Evolutionary conservation across 148 eudicot genomes (phyloP).

Genomic region (Chenopodium formosanum): DNA sequence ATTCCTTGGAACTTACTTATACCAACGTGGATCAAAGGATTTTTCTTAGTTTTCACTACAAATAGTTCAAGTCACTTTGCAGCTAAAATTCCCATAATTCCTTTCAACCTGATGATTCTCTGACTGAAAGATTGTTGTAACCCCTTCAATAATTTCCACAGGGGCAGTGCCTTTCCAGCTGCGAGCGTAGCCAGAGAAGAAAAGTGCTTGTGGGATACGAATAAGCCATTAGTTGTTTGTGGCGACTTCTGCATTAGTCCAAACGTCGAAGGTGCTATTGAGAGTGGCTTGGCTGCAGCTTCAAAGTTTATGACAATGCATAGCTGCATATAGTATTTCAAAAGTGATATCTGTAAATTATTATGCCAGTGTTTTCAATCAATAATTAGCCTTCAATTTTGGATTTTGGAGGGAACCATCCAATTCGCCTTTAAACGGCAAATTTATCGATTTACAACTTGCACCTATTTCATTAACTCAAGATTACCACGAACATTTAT

Average conservation of each 20-base stretch:
- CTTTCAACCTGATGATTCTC: not conserved
- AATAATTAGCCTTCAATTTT: no score
- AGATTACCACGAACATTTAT: no score
- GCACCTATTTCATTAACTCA: no score
- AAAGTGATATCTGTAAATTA: not conserved
- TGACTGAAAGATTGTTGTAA: not conserved
- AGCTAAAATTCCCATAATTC: no score
- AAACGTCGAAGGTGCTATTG: conserved; percentile 85
- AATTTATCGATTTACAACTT: no score
- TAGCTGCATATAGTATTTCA: conserved; percentile 29
- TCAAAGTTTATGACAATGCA: conserved; percentile 48
- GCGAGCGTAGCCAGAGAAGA: conserved; percentile 62
- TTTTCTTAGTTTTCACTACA: no score
- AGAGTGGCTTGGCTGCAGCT: conserved; percentile 85
- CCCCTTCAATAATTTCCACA: conserved; percentile 23
- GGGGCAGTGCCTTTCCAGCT: conserved; percentile 96
- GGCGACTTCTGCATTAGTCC: conserved; percentile 96
- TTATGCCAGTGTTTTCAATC: not conserved
- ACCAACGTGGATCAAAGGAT: no score
- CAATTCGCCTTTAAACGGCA: no score
- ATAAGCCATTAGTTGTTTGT: conserved; percentile 63
- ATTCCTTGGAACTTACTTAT: no score
- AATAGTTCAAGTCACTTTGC: no score
- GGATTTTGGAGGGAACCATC: no score
- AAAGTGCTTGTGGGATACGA: conserved; percentile 73